Percentiles rank a stretch among this genome's conserved stretches.
Conservation (phyloP, 2,329 filamentous ascomycete species). For the Neobulgaria alba region DNA sequence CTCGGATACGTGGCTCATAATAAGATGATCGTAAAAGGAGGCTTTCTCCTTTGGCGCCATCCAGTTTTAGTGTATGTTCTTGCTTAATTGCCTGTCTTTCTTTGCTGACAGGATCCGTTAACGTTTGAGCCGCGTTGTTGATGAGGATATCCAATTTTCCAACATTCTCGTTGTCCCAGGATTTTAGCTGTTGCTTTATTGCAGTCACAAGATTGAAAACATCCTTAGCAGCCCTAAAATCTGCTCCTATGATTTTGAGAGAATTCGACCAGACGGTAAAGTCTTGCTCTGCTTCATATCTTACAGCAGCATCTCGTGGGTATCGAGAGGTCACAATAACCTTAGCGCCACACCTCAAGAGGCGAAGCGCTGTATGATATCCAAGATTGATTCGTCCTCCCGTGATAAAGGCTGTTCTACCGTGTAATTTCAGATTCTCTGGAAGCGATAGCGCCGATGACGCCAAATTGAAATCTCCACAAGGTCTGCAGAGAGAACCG, state of each 20-base stretch:
- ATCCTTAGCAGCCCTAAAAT: slow-evolving; percentile 9
- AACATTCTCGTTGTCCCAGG: slow-evolving; percentile 1
- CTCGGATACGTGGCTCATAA: slow-evolving; percentile 8
- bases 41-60: not conserved
- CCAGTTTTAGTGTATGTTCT: slow-evolving; percentile 1
- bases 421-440: slow-evolving; percentile 6
- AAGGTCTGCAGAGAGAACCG: slow-evolving; percentile 10
- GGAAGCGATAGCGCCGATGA: slow-evolving; percentile 10
- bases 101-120: slow-evolving; percentile 10
- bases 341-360: slow-evolving; percentile 12
- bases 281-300: slow-evolving; percentile 10
- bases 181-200: slow-evolving; percentile 3
- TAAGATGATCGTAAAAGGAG: not conserved
- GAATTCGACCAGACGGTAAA: slow-evolving; percentile 3
- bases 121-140: slow-evolving; percentile 17
- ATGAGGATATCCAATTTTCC: slow-evolving; percentile 13
- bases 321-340: slow-evolving; percentile 13
- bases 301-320: slow-evolving; percentile 9
- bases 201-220: slow-evolving; percentile 7
- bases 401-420: slow-evolving; percentile 12
- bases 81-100: slow-evolving; percentile 7
- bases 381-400: slow-evolving; percentile 13
- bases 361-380: slow-evolving; percentile 10
- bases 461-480: slow-evolving; percentile 14
- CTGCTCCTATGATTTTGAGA: slow-evolving; percentile 9